Conservation (phyloP, 306 rosid species). For the Cucumis hystrix region DNA sequence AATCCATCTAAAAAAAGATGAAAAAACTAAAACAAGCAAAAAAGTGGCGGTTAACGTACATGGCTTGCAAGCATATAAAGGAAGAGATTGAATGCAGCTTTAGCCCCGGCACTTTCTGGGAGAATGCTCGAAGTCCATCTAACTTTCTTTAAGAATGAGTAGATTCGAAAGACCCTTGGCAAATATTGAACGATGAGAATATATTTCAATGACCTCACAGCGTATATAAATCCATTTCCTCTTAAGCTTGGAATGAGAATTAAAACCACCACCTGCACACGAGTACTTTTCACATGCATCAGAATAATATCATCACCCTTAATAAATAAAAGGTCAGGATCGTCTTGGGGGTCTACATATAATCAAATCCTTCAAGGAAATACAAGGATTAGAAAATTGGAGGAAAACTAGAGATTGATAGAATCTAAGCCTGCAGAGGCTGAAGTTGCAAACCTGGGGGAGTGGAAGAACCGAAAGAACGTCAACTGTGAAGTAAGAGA, state of each 20-base stretch:
- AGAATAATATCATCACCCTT: background rate
- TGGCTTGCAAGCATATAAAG: constrained; percentile 14
- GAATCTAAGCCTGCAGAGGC: background rate
- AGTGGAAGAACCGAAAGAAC: constrained; percentile 13
- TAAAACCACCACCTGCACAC: constrained; percentile 12
- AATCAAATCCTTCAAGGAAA: background rate
- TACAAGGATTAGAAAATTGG: background rate
- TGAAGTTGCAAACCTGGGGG: constrained; percentile 4
- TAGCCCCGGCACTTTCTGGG: constrained; percentile 3
- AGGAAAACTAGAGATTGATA: background rate
- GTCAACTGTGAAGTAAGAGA: background rate
- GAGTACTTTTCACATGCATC: background rate
- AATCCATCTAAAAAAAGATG: background rate
- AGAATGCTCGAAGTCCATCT: constrained; percentile 3
- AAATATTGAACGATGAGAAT: constrained; percentile 13
- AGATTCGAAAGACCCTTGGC: constrained; percentile 16
- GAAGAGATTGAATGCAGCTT: constrained; percentile 11
- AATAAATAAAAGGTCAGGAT: background rate
- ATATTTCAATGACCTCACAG: background rate
- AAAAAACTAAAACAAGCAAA: background rate
- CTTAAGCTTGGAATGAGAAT: background rate
- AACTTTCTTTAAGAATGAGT: background rate
- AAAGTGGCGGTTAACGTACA: background rate
- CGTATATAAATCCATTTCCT: background rate
- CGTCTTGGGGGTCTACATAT: background rate